Conservation (phyloP, 2,329 filamentous ascomycete species). For the Rugonectria rugulosa region DNA sequence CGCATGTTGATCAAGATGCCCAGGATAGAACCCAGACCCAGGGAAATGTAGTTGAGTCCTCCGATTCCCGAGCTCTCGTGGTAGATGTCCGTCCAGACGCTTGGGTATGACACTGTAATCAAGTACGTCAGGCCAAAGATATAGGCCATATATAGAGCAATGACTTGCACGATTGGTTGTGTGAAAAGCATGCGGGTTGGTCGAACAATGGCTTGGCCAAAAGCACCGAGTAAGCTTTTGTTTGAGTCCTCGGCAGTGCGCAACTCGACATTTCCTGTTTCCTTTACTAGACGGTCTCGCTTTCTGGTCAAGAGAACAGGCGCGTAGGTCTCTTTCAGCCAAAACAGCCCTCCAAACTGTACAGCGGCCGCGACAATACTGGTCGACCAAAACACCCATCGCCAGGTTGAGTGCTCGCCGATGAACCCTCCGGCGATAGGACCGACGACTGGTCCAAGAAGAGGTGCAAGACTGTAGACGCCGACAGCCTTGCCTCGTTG, state of each 20-base stretch:
- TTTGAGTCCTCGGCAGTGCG: background rate
- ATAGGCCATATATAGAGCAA: constrained; percentile 56
- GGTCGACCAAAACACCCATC: constrained; percentile 48
- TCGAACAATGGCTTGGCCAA: constrained; percentile 45
- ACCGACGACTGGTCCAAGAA: constrained; percentile 61
- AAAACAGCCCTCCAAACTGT: constrained; percentile 35
- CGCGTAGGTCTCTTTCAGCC: constrained; percentile 43
- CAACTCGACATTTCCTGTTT: constrained; percentile 14
- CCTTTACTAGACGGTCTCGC: constrained; percentile 7
- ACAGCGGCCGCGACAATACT: constrained; percentile 36
- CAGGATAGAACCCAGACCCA: constrained; percentile 58
- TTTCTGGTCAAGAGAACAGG: constrained; percentile 30
- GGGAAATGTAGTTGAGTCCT: constrained; percentile 58
- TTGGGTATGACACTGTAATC: constrained; percentile 58
- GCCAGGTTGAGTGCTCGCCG: constrained; percentile 42
- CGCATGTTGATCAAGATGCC: constrained; percentile 55
- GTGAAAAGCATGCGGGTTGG: constrained; percentile 55
- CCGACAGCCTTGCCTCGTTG: constrained; percentile 69
- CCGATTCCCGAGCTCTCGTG: constrained; percentile 51
- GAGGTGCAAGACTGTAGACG: constrained; percentile 66
- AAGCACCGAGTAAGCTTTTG: background rate
- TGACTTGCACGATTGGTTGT: constrained; percentile 56
- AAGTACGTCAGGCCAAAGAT: constrained; percentile 61
- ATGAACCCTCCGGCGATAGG: constrained; percentile 47
- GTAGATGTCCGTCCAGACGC: constrained; percentile 54